Base-by-base conservation (phyloP, 202 grass and related monocot genomes). In the Bolboschoenoplectus hybrid region DNA sequence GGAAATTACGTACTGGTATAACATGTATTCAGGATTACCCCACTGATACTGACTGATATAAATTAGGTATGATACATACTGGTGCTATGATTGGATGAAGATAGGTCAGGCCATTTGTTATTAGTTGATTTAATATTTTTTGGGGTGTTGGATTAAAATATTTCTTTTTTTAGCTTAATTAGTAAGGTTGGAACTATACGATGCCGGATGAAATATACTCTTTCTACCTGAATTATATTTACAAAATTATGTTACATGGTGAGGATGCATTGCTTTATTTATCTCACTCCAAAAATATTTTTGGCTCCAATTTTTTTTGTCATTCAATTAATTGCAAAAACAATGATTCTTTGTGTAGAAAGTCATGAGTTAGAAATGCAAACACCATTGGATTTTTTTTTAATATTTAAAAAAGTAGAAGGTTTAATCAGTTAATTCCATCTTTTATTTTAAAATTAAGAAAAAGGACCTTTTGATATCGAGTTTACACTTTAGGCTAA, bases 21-120 rank as follows among this genome's bases (percentile, higher is more conserved):
- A 67, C 70, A 47, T 74, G 19, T 74, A 74, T 9, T 20, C 69
- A 47, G 17, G 40, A 73, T 49, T 73, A 49, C 66, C 39, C 66
- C 35, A 69, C 38, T 43, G 66, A 69, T 69, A 69, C 66, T 1
- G 43, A 44, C 43, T 44, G 2, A 5, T 44, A 44, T 3, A 44
- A 44, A 3, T 44, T 44, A 44, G 43, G 5, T 3, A 44, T 44
- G 43, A 44, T 44, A 44, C 5, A 44, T 44, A 44, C 5, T 44
- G 43, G 43, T 44, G 43, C 0, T 3, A 44, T 44, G 43, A 44
- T 44, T 44, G 43, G 5, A 44, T 44, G 43, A 0, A 44, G 43
- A 5, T 1, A 44, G 43, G 43, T 44, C 5, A 3, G 3, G 32
- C 9, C 32, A 65, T 65, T 65, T 0, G 9, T 12, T 36, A 8